A percentile compares a stretch with the other conserved stretches of the same genome.
phyloP scores from a whole-genome alignment of 768 basidiomycete species.

The Lactarius hengduanensis region DNA sequence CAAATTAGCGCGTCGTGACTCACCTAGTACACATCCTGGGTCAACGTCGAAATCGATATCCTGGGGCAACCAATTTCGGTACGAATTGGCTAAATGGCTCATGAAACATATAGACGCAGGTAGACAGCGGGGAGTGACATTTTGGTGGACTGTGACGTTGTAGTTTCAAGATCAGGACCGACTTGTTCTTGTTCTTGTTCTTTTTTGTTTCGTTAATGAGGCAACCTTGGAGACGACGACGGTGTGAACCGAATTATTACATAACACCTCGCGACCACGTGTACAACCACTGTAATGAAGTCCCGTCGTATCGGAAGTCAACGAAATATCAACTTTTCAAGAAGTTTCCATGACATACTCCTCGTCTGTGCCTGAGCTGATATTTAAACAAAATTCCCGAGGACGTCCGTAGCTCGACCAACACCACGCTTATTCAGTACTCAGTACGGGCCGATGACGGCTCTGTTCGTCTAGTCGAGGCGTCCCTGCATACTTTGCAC shows the following conservation, averaged over 20 bases:
- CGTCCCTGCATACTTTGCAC: constrained; percentile 3
- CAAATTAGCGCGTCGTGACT: neutral
- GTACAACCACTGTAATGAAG: neutral
- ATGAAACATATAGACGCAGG: neutral
- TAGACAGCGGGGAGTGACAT: neutral
- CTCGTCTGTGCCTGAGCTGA: neutral
- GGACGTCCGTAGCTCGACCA: constrained; percentile 4
- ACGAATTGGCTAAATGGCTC: neutral
- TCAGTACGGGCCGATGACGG: neutral
- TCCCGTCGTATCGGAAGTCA: constrained; percentile 1
- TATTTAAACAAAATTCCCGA: neutral
- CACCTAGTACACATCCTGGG: neutral
- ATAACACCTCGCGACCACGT: neutral
- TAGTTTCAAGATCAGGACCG: neutral
- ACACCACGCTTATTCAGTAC: neutral
- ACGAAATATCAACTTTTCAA: constrained; percentile 4
- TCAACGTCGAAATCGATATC: constrained; percentile 1
- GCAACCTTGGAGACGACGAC: no score
- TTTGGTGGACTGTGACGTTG: neutral
- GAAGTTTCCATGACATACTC: constrained; percentile 5
- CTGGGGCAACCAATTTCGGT: neutral
- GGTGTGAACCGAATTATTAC: neutral
- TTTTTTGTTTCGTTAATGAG: neutral
- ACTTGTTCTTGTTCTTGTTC: neutral
- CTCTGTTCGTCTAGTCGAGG: constrained; percentile 10